Base-by-base conservation (phyloP, 2,329 filamentous ascomycete genomes). In the Furcasterigmium sp. region DNA sequence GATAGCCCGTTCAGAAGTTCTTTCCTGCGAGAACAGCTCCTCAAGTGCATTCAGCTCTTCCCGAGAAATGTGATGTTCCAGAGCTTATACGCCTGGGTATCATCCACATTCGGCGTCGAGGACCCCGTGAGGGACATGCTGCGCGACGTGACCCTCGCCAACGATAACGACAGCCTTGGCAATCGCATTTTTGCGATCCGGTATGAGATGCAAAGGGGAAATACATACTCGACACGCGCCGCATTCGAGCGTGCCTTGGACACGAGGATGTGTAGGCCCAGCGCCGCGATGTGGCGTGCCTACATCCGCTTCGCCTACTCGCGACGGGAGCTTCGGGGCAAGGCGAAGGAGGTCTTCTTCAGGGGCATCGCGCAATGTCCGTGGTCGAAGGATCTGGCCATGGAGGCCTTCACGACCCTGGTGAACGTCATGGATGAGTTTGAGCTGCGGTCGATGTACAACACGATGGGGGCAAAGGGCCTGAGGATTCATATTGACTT, bases 61-160 rank as follows among this genome's bases (percentile, higher is more conserved):
- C 88, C 90, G 0, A 70, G 72, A 39, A 96, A 95, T 64, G 86
- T 81, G 2, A 72, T 88, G 6, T 84, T 96, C 48, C 72, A 94
- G 1, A 70, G 76, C 2, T 65, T 93, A 1, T 85, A 85, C 50
- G 76, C 82, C n/a, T 86, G 83, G 70, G 82, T 87, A 48, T 84
- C 91, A 57, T 72, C 80, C 2, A 78, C 83, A 8, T 78, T 88
- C 35, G 77, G 83, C 19, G 75, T 93, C 42, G 78, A 89, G 48
- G 87, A 94, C 52, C 84, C 87, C 15, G 78, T 94, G 17, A 80
- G 86, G n/a, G 70, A 76, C 6, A 64, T 87, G 8, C 67, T 91
- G 10, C 63, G 73, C 17, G 70, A 73, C 57, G 73, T 73, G 55
- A 61, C 80, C 0, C 60, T 76, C 3, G 50, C 58, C 6, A 51